Percentiles rank a stretch among this genome's conserved stretches.
phyloP scores from a whole-genome alignment of 345 rosid genomes.

The Heritiera littoralis region DNA sequence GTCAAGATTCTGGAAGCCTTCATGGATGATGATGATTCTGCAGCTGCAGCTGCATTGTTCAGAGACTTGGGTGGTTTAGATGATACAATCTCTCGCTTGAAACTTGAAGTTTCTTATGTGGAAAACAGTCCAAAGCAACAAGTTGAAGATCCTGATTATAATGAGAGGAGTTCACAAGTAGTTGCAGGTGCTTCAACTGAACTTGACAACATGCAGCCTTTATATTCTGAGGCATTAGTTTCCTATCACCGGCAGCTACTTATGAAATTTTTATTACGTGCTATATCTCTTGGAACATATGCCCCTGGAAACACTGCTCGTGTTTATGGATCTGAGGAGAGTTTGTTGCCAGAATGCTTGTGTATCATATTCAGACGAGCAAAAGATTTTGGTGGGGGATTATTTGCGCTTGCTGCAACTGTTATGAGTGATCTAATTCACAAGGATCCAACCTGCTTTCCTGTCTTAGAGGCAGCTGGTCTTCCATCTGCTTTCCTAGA shows the following conservation, averaged over 20 bases:
- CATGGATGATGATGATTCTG: conserved; percentile 94
- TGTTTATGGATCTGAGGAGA: conserved; percentile 84
- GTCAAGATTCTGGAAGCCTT: conserved; percentile 91
- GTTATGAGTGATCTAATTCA: conserved; percentile 97
- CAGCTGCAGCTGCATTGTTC: conserved; percentile 91
- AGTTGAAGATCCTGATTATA: conserved; percentile 50
- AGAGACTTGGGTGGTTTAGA: conserved; percentile 97
- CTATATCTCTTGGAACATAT: conserved; percentile 91
- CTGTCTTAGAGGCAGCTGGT: conserved; percentile 84
- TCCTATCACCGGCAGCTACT: conserved; percentile 71
- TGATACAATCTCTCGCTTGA: conserved; percentile 82
- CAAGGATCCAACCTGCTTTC: conserved; percentile 91
- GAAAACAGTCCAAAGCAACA: conserved; percentile 57
- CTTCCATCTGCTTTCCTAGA: conserved; percentile 92
- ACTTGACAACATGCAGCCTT: conserved; percentile 56
- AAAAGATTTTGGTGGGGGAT: conserved; percentile 95
- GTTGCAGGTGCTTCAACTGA: conserved; percentile 46
- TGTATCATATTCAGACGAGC: conserved; percentile 76
- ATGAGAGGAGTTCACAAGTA: conserved; percentile 40
- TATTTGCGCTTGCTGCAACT: conserved; percentile 92
- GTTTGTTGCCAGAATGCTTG: conserved; percentile 82
- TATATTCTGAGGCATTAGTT: conserved; percentile 84
- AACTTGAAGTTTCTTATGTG: conserved; percentile 71
- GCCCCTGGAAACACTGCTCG: conserved; percentile 86
- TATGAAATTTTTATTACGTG: conserved; percentile 83